Evolutionary conservation across 495 filamentous ascomycete species (phyloP).

Genomic region (Xylaria cubensis): DNA sequence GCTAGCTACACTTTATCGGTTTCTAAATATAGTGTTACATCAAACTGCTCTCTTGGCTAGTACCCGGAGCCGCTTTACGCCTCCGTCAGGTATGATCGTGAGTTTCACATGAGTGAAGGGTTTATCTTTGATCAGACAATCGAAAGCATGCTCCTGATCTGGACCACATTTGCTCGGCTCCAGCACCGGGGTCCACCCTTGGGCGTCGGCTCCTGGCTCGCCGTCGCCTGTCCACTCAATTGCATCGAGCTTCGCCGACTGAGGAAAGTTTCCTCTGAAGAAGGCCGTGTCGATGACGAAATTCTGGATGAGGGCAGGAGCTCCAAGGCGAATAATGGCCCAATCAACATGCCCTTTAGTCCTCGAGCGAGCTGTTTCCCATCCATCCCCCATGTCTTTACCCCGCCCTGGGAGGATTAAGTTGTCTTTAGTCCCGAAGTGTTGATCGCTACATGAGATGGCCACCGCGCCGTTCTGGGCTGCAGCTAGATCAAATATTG

Average conservation of each 20-base stretch:
- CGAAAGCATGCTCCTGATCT: slow-evolving; percentile 83
- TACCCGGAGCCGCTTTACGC: slow-evolving; percentile 85
- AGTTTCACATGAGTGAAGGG: slow-evolving; percentile 83
- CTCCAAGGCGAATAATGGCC: slow-evolving; percentile 80
- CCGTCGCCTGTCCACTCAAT: slow-evolving; percentile 60
- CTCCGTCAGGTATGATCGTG: slow-evolving; percentile 90
- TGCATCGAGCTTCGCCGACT: slow-evolving; percentile 74
- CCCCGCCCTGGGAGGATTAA: slow-evolving; percentile 84
- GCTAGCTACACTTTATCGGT: neutral
- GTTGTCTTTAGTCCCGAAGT: slow-evolving; percentile 85
- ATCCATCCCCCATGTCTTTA: slow-evolving; percentile 92
- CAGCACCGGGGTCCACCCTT: slow-evolving; percentile 74
- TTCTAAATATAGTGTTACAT: neutral
- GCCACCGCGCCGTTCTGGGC: slow-evolving; percentile 83
- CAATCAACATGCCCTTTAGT: slow-evolving; percentile 83
- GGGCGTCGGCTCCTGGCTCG: slow-evolving; percentile 64
- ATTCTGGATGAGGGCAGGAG: slow-evolving; percentile 70
- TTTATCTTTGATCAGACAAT: slow-evolving; percentile 57
- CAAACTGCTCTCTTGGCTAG: slow-evolving; percentile 68
- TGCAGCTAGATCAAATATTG: slow-evolving; percentile 81
- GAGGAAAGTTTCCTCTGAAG: slow-evolving; percentile 89
- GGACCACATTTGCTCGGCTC: slow-evolving; percentile 71
- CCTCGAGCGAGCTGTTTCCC: slow-evolving; percentile 86
- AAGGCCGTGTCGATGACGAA: slow-evolving; percentile 87
- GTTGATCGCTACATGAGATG: slow-evolving; percentile 79